These are phyloP conservation scores for Cotoneaster glaucophyllus DNA, from an alignment of 306 rosid genomes.

Conservation along the genomic window DNA sequence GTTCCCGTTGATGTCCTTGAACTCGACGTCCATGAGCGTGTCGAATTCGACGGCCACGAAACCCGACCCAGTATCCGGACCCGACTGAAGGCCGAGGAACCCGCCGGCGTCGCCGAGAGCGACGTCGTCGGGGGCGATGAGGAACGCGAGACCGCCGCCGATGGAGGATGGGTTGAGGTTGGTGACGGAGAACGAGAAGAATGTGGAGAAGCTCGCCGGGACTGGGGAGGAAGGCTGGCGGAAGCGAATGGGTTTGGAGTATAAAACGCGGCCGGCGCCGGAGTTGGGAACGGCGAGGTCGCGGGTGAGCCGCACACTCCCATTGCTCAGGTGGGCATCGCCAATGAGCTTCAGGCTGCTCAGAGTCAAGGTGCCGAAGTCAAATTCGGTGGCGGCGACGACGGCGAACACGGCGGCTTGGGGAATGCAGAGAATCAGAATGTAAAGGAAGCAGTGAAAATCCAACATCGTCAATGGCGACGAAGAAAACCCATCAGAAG, in stretches of 20 bases:
- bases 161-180: conserved; percentile 87
- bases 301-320: conserved; percentile 73
- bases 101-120: conserved; percentile 72
- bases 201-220: conserved; percentile 73
- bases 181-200: conserved; percentile 69
- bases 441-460: neutral
- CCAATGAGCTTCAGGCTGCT: conserved; percentile 75
- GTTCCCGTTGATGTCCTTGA: conserved; percentile 82
- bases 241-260: conserved; percentile 60
- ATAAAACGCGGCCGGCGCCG: conserved; percentile 74
- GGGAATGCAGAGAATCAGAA: conserved; percentile 1
- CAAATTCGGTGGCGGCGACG: conserved; percentile 50
- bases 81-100: conserved; percentile 46
- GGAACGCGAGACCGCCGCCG: conserved; percentile 86
- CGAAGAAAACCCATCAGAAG: conserved; percentile 23
- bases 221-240: conserved; percentile 34
- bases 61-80: conserved; percentile 6
- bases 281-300: conserved; percentile 90
- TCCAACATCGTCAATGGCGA: conserved; percentile 39
- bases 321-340: conserved; percentile 86
- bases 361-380: conserved; percentile 66
- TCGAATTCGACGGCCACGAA: conserved; percentile 92
- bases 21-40: conserved; percentile 86
- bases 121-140: conserved; percentile 60
- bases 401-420: neutral